phyloP scores from a whole-genome alignment of 2,329 filamentous ascomycete species.

The Apiospora rasikravindrae region DNA sequence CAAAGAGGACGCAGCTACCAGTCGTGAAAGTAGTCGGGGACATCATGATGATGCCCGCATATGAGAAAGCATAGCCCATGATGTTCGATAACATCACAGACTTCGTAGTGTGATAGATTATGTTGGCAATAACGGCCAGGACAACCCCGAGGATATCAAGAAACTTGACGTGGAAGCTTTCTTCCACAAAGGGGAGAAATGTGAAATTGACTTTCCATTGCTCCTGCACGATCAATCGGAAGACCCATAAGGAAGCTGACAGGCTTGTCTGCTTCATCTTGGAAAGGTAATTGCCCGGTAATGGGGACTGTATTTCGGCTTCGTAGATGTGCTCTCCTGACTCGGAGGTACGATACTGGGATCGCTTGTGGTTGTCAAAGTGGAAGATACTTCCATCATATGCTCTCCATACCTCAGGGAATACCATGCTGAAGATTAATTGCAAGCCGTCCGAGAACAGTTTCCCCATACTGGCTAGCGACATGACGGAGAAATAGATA shows the following conservation, averaged over 20 bases:
- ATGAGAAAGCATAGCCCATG: conserved; percentile 86
- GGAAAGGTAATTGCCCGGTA: conserved; percentile 46
- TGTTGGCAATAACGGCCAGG: conserved; percentile 57
- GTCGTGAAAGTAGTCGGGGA: conserved; percentile 89
- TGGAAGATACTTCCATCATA: conserved; percentile 49
- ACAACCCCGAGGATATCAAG: conserved; percentile 62
- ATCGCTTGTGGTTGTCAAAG: conserved; percentile 47
- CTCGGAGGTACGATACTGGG: conserved; percentile 42
- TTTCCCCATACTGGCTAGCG: conserved; percentile 75
- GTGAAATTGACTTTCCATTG: conserved; percentile 57
- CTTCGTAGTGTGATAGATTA: conserved; percentile 70
- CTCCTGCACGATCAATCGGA: conserved; percentile 55
- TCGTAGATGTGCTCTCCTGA: conserved; percentile 35
- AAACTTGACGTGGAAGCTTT: conserved; percentile 58
- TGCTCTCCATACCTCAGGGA: conserved; percentile 71
- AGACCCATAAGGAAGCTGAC: conserved; percentile 50
- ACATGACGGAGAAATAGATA: conserved; percentile 81
- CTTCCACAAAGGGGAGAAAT: conserved; percentile 56
- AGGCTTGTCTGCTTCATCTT: conserved; percentile 34
- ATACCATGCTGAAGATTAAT: conserved; percentile 69
- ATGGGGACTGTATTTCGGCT: conserved; percentile 42
- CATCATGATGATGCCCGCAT: conserved; percentile 80
- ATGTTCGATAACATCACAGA: conserved; percentile 75
- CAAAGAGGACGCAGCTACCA: conserved; percentile 76
- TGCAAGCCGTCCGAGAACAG: conserved; percentile 75